Evolutionary conservation across 2,329 filamentous ascomycete species (phyloP), one percentile per base, ranked within the genome.

Genomic region (Xylaria polymorpha): DNA sequence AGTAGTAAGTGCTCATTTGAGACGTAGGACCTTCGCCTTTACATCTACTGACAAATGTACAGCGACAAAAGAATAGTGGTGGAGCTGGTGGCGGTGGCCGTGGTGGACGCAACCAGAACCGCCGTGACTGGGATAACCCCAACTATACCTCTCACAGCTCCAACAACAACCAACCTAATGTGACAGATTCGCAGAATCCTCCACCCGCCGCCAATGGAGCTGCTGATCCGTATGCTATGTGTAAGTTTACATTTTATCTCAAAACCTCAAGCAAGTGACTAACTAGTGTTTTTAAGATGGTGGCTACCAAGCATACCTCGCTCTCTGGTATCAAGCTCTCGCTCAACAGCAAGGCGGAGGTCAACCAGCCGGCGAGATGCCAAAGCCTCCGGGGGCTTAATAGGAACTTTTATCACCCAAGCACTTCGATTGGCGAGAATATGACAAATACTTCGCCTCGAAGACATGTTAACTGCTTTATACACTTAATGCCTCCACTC

Each of bases 241-340:
- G 88, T 90, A 83, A 83, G 88, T 83, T 12, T 46, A 66, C 20
- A 29, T n/a, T 37, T 8, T 39, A 43, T 9, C 25, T 8, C 18
- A 12, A 59, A 46, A 53, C 32, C 29, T 25, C 14, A 10, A 48
- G 55, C 22, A 43, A 46, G 29, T 71, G 70, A 74, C 79, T 79
- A 71, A 78, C 62, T n/a, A 22, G 46, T 44, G 71, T 74, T 48
- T 44, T 29, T 68, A 90, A 90, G 88, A 94, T 81, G 93, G 93
- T 73, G 93, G 93, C 69, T 95, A 95, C 80, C 87, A 94, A 75
- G 91, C 91, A 74, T 96, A 95, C 78, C 81, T 94, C 68, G 88
- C 91, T 48, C 85, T 94, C 74, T 96, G 92, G 92, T 94, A 94
- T 82, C 90, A 92, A 77, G 92, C 91, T 35, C 60, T 88, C 77